phyloP scores from a whole-genome alignment of 2,329 filamentous ascomycete genomes.

The Colletotrichum sp. region DNA sequence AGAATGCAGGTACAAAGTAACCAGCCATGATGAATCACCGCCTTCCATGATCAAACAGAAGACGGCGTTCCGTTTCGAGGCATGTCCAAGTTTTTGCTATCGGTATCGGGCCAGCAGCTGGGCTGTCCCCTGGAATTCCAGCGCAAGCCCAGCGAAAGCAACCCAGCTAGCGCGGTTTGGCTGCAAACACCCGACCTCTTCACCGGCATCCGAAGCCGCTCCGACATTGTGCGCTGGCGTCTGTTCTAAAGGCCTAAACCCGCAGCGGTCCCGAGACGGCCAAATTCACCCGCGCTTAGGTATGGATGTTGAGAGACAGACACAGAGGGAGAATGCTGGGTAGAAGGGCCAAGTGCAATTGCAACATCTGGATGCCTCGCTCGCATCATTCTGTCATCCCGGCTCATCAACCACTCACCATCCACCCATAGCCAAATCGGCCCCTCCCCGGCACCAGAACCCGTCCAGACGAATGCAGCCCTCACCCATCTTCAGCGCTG shows the following conservation, averaged over 20 bases:
- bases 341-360: neutral
- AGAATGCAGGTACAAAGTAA: neutral
- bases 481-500: neutral
- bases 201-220: neutral
- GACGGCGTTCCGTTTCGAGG: neutral
- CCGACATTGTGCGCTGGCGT: neutral
- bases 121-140: neutral
- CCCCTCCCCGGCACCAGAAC: neutral
- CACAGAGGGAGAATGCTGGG: neutral
- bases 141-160: neutral
- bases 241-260: neutral
- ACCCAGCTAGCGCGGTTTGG: neutral
- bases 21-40: neutral
- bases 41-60: neutral
- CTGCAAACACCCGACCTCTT: neutral
- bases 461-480: neutral
- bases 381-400: neutral
- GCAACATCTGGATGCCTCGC: slow-evolving; percentile 6
- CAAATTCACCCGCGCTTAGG: neutral
- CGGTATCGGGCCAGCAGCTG: neutral
- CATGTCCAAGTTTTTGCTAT: neutral
- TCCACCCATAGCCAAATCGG: neutral
- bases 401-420: neutral
- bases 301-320: neutral
- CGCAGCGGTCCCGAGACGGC: slow-evolving; percentile 16